Conservation (phyloP, 371 early-diverging fungal species). For the Entomophthora muscae region DNA sequence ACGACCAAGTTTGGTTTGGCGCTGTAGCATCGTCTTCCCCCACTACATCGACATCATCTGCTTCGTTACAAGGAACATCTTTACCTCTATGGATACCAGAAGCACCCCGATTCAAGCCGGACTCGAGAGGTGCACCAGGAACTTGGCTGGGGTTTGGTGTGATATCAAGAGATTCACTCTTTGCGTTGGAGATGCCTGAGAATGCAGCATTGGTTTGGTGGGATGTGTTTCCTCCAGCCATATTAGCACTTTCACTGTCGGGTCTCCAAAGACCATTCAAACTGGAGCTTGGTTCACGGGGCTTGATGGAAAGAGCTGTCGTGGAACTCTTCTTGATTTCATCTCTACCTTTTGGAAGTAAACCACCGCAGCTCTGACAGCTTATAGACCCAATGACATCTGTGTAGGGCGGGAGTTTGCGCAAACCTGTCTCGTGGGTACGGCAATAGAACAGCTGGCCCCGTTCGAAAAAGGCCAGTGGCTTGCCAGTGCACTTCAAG, state of each 20-base stretch:
- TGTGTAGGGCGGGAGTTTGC: background rate
- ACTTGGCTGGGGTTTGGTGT: background rate
- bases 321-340: background rate
- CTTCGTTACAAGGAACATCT: constrained; percentile 28
- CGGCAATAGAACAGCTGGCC: constrained; percentile 81
- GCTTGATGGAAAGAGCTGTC: background rate
- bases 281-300: background rate
- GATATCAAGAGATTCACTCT: background rate
- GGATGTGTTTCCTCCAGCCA: too few species aligned
- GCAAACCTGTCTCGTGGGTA: constrained; percentile 43
- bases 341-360: background rate
- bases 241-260: background rate
- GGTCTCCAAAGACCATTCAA: background rate
- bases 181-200: background rate
- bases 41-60: background rate
- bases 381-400: background rate
- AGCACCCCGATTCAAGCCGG: constrained; percentile 20
- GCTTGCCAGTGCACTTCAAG: constrained; percentile 57
- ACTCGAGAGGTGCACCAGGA: background rate
- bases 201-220: too few species aligned
- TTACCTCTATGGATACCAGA: too few species aligned
- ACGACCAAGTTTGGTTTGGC: constrained; percentile 11
- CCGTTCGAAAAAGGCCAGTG: constrained; percentile 42
- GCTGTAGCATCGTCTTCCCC: background rate
- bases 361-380: background rate